Evolutionary conservation across 2,329 filamentous ascomycete species (phyloP).

Genomic region (Fusarium transvaalense): DNA sequence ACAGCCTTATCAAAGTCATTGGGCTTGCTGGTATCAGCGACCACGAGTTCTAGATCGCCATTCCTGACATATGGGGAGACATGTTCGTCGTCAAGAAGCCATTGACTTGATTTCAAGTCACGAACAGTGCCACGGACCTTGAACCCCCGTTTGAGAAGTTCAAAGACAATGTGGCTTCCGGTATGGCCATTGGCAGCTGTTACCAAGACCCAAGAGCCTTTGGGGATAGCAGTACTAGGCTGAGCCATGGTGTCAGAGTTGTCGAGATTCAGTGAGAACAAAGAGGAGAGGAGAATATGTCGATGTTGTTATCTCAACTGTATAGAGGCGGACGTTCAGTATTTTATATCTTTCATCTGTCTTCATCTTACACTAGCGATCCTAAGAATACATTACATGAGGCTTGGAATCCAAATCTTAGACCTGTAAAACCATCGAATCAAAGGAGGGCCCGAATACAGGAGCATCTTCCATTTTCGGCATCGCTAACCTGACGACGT

Average conservation of each 20-base stretch:
- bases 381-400: too few species aligned
- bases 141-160: slow-evolving; percentile 32
- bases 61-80: slow-evolving; percentile 7
- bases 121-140: slow-evolving; percentile 39
- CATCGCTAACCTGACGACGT: too few species aligned
- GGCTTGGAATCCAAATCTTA: too few species aligned
- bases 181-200: slow-evolving; percentile 38
- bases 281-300: not conserved
- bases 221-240: slow-evolving; percentile 7
- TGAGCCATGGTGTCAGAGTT: not conserved
- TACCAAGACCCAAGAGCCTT: slow-evolving; percentile 34
- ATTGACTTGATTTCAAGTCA: slow-evolving; percentile 18
- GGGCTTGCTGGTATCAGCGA: slow-evolving; percentile 27
- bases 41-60: slow-evolving; percentile 23
- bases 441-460: too few species aligned
- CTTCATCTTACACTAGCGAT: not conserved
- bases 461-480: too few species aligned
- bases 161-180: slow-evolving; percentile 30
- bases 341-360: not conserved
- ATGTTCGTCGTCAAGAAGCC: slow-evolving; percentile 25
- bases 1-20: slow-evolving; percentile 33
- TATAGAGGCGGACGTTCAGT: not conserved
- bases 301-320: not conserved
- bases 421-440: not conserved
- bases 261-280: too few species aligned